Evolutionary conservation across 148 eudicot genomes (phyloP), one percentile per base, ranked within the genome.

Genomic region (Fagopyrum esculentum): DNA sequence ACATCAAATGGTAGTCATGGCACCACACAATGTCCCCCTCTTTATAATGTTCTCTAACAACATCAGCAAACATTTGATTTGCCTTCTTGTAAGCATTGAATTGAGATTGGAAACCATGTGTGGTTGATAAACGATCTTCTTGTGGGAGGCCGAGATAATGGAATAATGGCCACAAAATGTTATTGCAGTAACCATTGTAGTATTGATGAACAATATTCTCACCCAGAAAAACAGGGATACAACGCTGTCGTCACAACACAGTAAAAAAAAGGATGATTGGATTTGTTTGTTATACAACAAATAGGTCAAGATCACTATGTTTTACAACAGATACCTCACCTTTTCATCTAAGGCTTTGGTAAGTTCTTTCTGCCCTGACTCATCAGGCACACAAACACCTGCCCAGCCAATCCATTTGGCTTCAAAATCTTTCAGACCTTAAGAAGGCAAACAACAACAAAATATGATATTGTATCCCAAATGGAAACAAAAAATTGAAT

Each of bases 401-500:
- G 97, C 90, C 97, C 97, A 91, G 17, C 97, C 97, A 76, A 91
- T 89, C 97, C 97, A 91, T 79, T 81, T 88, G 44, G 89, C 86
- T 70, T 91, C 97, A 71, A 91, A 86, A 52, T 84, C 91, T 71
- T 80, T 87, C 72, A 91, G 81, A 79, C 97, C 97, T 90, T 84
- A 56, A 73, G 46, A 78, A 60, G 46, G 73, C 19, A 51, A 43
- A 29, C 55, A 69, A 69, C 4, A 8, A 59, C 0, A 19, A 5
- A 60, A 22, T 9, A 7, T 26, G 11, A 60, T 60, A 12, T 22
- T 22, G 15, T 60, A 12, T 60, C 66, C 66, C 66, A 26, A 70
- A 17, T 45, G 16, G 48, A 70, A 70, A 60, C 40, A 22, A 40
- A 26, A 9, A 22, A 40, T 26, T 8, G 15, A 22, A 6, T 69